Conservation (phyloP, 192 early-diverging fungal species). For the Cladochytrium replicatum region DNA sequence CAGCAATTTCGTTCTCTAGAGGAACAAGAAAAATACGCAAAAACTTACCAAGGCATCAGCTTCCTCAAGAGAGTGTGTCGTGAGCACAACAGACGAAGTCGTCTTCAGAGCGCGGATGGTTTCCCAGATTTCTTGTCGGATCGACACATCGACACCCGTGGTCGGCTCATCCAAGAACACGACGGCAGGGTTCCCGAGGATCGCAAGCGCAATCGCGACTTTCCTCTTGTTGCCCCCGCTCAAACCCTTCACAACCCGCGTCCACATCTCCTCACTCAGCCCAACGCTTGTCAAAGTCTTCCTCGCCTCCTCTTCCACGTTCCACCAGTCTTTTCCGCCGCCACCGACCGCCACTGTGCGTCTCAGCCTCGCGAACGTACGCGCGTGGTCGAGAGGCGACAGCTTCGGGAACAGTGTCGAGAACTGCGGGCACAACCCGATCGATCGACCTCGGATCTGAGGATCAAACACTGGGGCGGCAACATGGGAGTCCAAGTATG, state of each 20-base stretch:
- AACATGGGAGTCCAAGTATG: too few relatives aligned
- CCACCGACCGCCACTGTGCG: constrained; percentile 18
- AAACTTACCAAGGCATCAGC: constrained; percentile 63
- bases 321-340: neutral
- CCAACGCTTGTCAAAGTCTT: constrained; percentile 14
- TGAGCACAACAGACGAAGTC: constrained; percentile 27
- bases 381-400: too few relatives aligned
- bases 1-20: too few relatives aligned
- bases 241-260: constrained; percentile 39
- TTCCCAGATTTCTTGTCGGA: constrained; percentile 48
- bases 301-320: too few relatives aligned
- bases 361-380: too few relatives aligned
- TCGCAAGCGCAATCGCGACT: constrained; percentile 53
- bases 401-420: neutral
- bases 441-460: constrained; percentile 34
- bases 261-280: constrained; percentile 20
- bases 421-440: constrained; percentile 63
- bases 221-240: constrained; percentile 57
- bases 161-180: constrained; percentile 68
- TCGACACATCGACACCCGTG: constrained; percentile 57
- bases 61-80: constrained; percentile 73
- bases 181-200: constrained; percentile 47
- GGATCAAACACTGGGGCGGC: constrained; percentile 7
- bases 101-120: constrained; percentile 1
- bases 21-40: too few relatives aligned